A percentile compares a stretch with the other conserved stretches of the same genome.
These are phyloP conservation scores for Sporobolomyces phaffii DNA, from an alignment of 768 basidiomycete genomes.

Conservation along the genomic window DNA sequence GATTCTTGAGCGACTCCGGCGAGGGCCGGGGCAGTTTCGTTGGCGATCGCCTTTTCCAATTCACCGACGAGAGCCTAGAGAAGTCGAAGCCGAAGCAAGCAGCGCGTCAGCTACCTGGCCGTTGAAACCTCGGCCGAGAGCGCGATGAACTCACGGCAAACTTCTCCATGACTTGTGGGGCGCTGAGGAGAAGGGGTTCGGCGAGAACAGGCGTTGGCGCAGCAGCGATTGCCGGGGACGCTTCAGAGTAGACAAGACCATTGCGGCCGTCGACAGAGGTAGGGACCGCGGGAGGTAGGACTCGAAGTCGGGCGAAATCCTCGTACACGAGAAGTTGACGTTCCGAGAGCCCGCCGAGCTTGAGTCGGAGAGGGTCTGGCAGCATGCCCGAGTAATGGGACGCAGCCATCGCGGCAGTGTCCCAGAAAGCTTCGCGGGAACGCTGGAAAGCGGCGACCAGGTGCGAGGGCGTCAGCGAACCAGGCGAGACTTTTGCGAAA, in stretches of 20 bases:
- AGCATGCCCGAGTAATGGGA: conserved; percentile 65
- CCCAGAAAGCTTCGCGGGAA: conserved; percentile 78
- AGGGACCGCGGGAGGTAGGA: conserved; percentile 11
- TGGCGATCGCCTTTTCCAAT: conserved; percentile 70
- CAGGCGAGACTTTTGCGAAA: conserved; percentile 24
- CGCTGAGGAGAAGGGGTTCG: conserved; percentile 50
- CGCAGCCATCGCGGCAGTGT: conserved; percentile 61
- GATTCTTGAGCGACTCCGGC: conserved; percentile 70
- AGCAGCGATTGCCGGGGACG: conserved; percentile 33
- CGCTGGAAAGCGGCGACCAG: too few species aligned
- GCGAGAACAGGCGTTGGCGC: conserved; percentile 18
- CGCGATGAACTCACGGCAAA: conserved; percentile 60
- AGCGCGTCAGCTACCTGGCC: conserved; percentile 6
- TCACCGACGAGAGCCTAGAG: conserved; percentile 56
- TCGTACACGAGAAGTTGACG: conserved; percentile 87
- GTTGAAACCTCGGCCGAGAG: background rate
- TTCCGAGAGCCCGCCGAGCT: conserved; percentile 69
- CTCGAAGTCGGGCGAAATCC: conserved; percentile 64
- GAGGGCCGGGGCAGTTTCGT: conserved; percentile 66
- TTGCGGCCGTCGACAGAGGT: conserved; percentile 25
- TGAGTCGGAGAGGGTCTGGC: conserved; percentile 83
- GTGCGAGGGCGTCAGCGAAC: too few species aligned
- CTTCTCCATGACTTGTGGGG: conserved; percentile 81
- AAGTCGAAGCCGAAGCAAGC: too few species aligned
- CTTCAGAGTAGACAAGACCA: conserved; percentile 26